Conservation (phyloP, 2,329 filamentous ascomycete genomes). For the Ophiocordyceps sinensis region DNA sequence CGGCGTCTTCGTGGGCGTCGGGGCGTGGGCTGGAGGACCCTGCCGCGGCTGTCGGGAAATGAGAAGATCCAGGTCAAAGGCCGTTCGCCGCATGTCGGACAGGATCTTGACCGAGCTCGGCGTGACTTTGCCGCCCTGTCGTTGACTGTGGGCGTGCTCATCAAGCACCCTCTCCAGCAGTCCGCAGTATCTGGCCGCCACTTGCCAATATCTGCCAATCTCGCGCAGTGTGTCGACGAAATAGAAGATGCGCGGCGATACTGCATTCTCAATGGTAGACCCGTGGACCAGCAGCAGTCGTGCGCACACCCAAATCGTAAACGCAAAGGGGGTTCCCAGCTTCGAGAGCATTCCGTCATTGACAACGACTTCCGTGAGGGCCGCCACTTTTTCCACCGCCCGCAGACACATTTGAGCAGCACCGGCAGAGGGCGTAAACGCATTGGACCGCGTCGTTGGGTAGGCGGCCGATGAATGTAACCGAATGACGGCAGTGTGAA, state of each 20-base stretch:
- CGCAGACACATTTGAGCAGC: conserved; percentile 71
- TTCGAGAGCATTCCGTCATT: conserved; percentile 61
- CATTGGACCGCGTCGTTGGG: conserved; percentile 73
- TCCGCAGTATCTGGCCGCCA: conserved; percentile 67
- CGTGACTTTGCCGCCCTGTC: conserved; percentile 58
- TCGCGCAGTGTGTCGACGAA: conserved; percentile 71
- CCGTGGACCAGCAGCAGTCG: conserved; percentile 79
- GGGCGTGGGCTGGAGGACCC: conserved; percentile 21
- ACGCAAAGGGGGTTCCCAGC: conserved; percentile 80
- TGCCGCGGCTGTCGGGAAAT: conserved; percentile 66
- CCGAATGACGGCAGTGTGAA: conserved; percentile 79
- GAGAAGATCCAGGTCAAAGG: conserved; percentile 79
- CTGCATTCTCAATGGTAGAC: conserved; percentile 72
- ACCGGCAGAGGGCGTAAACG: conserved; percentile 79
- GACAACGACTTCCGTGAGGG: conserved; percentile 64
- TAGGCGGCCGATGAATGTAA: conserved; percentile 88
- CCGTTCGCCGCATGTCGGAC: conserved; percentile 81
- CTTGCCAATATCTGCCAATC: conserved; percentile 74
- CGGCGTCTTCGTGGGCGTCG: conserved; percentile 51
- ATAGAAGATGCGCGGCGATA: conserved; percentile 65
- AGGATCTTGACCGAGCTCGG: conserved; percentile 76
- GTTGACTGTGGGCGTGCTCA: conserved; percentile 68
- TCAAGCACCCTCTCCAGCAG: conserved; percentile 73
- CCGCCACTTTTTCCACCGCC: conserved; percentile 71
- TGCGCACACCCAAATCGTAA: conserved; percentile 83